A percentile compares a stretch with the other conserved stretches of the same genome.
Evolutionary conservation across 257 asterid genomes (phyloP).

Genomic region (Agastache rugosa): DNA sequence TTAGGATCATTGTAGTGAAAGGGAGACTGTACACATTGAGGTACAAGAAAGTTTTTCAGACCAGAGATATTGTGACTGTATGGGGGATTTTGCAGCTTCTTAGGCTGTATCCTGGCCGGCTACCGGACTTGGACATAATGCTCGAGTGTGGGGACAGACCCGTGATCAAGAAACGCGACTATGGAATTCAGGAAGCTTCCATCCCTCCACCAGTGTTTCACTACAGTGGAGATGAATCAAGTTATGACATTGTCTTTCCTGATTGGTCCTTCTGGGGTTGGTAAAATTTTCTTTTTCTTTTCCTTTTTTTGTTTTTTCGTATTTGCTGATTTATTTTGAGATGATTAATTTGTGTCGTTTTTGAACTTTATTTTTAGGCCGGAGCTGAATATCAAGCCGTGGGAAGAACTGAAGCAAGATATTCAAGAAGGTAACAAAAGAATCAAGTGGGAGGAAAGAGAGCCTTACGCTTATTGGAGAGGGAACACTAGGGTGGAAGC

Average conservation of each 20-base stretch:
- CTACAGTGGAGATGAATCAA: conserved; percentile 61
- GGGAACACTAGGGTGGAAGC: conserved; percentile 56
- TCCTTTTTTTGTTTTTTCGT: background rate
- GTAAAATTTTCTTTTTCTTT: conserved; percentile 59
- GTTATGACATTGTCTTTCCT: conserved; percentile 77
- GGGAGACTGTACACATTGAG: conserved; percentile 67
- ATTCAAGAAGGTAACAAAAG: conserved; percentile 54
- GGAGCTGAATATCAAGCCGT: conserved; percentile 79
- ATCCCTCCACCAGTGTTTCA: conserved; percentile 78
- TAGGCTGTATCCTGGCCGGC: conserved; percentile 66
- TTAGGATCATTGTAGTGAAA: conserved; percentile 56
- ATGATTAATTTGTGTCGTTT: background rate
- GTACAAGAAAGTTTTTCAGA: conserved; percentile 61
- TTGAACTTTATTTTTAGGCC: conserved; percentile 61
- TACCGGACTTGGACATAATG: conserved; percentile 79
- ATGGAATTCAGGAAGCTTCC: conserved; percentile 21
- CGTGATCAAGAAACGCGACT: conserved; percentile 49
- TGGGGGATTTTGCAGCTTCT: conserved; percentile 94
- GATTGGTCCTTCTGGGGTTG: conserved; percentile 99
- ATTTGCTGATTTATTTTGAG: background rate
- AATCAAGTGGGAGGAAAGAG: conserved; percentile 69
- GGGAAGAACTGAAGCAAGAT: conserved; percentile 69
- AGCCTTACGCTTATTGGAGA: conserved; percentile 89
- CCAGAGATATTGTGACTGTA: conserved; percentile 77
- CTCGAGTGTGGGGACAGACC: conserved; percentile 69